These are phyloP conservation scores for Hypoxylon sp. DNA, from an alignment of 2,329 filamentous ascomycete species.

Conservation along the genomic window DNA sequence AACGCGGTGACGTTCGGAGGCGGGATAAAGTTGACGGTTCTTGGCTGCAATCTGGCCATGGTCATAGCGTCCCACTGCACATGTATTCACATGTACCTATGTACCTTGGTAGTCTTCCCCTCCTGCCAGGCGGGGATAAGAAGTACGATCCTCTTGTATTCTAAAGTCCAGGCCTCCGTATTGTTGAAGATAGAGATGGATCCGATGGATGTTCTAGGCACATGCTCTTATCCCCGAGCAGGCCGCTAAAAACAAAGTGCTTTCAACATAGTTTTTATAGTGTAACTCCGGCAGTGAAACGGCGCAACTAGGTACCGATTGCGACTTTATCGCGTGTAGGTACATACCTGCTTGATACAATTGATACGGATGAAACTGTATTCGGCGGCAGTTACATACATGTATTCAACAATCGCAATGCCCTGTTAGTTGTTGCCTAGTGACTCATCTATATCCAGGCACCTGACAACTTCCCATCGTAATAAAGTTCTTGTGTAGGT, in stretches of 20 bases:
- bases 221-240: background rate
- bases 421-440: background rate
- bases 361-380: background rate
- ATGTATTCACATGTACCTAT: background rate
- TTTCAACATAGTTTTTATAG: background rate
- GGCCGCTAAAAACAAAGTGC: constrained; percentile 6
- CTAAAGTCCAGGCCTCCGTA: too few relatives aligned
- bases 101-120: background rate
- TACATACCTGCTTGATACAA: too few relatives aligned
- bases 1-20: constrained; percentile 34
- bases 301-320: constrained; percentile 8
- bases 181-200: too few relatives aligned
- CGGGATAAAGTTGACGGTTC: constrained; percentile 33
- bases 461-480: constrained; percentile 1
- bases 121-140: background rate
- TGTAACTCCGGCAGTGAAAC: constrained; percentile 1
- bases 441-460: background rate
- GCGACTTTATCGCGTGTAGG: background rate
- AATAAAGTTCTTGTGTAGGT: background rate
- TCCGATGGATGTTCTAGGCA: background rate
- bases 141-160: too few relatives aligned
- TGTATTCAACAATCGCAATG: background rate
- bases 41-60: constrained; percentile 14
- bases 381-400: background rate
- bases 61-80: constrained; percentile 30